These are phyloP conservation scores for Malania oleifera DNA, from an alignment of 164 flowering plant species.

Conservation along the genomic window DNA sequence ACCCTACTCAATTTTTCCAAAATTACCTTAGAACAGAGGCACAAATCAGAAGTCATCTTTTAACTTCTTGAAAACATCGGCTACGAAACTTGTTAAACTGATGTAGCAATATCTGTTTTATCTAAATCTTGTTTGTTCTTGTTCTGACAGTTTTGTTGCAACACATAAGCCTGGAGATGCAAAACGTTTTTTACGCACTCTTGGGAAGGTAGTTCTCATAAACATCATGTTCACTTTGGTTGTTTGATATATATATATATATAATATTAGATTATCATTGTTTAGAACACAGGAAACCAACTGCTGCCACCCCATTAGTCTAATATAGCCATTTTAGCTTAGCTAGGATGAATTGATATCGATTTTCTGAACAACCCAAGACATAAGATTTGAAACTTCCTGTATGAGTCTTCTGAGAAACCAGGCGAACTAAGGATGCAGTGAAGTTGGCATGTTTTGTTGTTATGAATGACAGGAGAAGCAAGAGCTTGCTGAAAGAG, in stretches of 20 bases:
- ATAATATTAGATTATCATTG: not conserved
- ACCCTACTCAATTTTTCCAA: no score
- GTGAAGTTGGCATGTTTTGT: no score
- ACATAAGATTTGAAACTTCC: no score
- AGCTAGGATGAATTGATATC: no score
- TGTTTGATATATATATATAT: not conserved
- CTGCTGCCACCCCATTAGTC: not conserved
- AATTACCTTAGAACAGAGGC: no score
- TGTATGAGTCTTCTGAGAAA: no score
- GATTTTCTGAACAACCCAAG: no score
- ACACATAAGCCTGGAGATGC: constrained; percentile 76
- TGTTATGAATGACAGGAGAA: constrained; percentile 47
- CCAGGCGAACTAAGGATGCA: no score
- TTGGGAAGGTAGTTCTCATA: constrained; percentile 57
- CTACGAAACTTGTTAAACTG: no score
- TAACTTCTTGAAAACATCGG: no score
- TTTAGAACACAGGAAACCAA: not conserved
- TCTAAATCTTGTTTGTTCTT: not conserved
- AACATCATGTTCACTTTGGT: not conserved
- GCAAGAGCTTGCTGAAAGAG: constrained; percentile 90
- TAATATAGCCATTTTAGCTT: no score
- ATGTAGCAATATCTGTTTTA: not conserved
- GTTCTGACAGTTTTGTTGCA: constrained; percentile 49
- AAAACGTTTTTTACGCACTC: constrained; percentile 69
- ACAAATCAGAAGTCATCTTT: no score